Evolutionary conservation across 257 asterid species (phyloP).

Genomic region (Solanum raphanifolium): DNA sequence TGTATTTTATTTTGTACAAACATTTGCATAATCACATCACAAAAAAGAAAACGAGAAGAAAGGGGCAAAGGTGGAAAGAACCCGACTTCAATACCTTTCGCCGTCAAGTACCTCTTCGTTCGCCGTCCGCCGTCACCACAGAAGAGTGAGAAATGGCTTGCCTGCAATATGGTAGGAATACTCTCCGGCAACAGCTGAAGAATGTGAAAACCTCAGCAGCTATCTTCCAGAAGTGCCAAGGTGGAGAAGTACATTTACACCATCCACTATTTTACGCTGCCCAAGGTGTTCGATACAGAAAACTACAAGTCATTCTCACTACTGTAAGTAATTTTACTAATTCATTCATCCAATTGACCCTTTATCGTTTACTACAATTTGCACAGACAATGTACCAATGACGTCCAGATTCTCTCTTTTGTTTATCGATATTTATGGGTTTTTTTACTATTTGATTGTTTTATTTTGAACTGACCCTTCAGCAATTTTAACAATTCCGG

Average conservation of each 20-base stretch:
- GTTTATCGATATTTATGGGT: not conserved
- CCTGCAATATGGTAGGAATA: not conserved
- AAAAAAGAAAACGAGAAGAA: not conserved
- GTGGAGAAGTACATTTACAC: conserved; percentile 1
- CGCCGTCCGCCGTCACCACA: not conserved
- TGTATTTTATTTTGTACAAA: not conserved
- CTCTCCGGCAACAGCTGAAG: not conserved
- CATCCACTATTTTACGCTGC: conserved; percentile 26
- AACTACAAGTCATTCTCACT: conserved; percentile 37
- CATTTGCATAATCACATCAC: not conserved
- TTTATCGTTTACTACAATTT: not conserved
- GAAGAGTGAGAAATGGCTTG: not conserved
- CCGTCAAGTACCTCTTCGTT: not conserved
- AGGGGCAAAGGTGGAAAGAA: not conserved
- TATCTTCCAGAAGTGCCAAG: not conserved
- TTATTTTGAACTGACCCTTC: not conserved
- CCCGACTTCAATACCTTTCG: not conserved
- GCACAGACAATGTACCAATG: not conserved
- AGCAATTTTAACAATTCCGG: not conserved
- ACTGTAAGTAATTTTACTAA: conserved; percentile 11
- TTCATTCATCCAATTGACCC: not conserved
- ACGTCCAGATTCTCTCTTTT: not conserved
- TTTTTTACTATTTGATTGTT: not conserved
- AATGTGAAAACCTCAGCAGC: not conserved
- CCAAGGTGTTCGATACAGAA: conserved; percentile 36